These are phyloP conservation scores for Tulasnella sp. DNA, from an alignment of 768 basidiomycete genomes.

Conservation along the genomic window DNA sequence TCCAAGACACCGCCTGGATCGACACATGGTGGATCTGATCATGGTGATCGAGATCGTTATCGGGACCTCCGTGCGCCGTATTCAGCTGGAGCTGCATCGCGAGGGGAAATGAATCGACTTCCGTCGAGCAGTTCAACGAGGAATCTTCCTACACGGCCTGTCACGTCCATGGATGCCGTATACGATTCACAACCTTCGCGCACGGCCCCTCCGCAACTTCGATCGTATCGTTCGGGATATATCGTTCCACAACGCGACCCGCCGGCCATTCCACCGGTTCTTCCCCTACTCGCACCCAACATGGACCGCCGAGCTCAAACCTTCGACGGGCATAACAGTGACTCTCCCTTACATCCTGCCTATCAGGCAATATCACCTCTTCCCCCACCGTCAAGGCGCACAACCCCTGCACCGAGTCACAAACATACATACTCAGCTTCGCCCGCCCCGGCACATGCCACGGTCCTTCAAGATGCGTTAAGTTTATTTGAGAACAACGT, in stretches of 20 bases:
- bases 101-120: background rate
- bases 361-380: background rate
- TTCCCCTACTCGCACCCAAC: background rate
- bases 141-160: conserved; percentile 18
- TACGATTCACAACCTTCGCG: conserved; percentile 28
- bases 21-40: too few species aligned
- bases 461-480: conserved; percentile 61
- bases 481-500: conserved; percentile 60
- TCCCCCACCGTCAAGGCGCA: conserved; percentile 18
- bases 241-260: conserved; percentile 24
- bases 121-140: background rate
- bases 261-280: background rate
- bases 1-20: too few species aligned
- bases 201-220: conserved; percentile 30
- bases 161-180: conserved; percentile 31
- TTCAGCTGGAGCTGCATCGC: too few species aligned
- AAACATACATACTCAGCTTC: too few species aligned
- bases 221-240: conserved; percentile 36
- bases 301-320: background rate
- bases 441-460: conserved; percentile 42
- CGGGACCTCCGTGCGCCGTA: too few species aligned
- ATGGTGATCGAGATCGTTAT: too few species aligned
- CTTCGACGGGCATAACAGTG: conserved; percentile 2
- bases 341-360: too few species aligned
- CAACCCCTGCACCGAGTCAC: background rate